Evolutionary conservation across 1,284 basidiomycete genomes (phyloP).

Genomic region (Neolentinus lepideus): DNA sequence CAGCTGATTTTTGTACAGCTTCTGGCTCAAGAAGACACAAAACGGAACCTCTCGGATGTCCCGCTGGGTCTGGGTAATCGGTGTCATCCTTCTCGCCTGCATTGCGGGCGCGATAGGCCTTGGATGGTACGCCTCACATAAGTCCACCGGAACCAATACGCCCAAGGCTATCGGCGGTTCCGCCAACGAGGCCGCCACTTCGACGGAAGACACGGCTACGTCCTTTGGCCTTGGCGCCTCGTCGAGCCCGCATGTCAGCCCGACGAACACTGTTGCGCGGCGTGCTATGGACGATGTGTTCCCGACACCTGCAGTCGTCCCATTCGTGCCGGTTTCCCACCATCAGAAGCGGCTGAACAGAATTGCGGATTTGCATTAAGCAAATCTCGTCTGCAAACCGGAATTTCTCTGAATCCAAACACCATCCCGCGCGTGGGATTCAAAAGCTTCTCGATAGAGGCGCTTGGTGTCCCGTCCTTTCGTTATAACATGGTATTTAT

Average conservation of each 20-base stretch:
- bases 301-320: not conserved
- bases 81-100: constrained; percentile 49
- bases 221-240: constrained; percentile 2
- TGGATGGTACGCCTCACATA: constrained; percentile 53
- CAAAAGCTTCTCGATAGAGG: not conserved
- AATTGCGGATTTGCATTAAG: not conserved
- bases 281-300: not conserved
- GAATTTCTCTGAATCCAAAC: not conserved
- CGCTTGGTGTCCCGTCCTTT: not conserved
- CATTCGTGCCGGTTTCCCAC: not conserved
- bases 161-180: constrained; percentile 64
- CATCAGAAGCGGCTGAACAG: not conserved
- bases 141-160: constrained; percentile 33
- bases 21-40: constrained; percentile 62
- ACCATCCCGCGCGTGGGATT: not conserved
- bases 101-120: constrained; percentile 38
- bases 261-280: constrained; percentile 39
- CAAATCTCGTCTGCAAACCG: not conserved
- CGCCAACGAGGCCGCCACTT: constrained; percentile 34
- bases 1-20: constrained; percentile 25
- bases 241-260: constrained; percentile 26
- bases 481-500: not conserved
- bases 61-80: constrained; percentile 64
- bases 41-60: constrained; percentile 42
- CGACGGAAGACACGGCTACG: constrained; percentile 11